Evolutionary conservation across 805 yeast species (phyloP), one percentile per base, ranked within the genome.

Genomic region (Ogataea zsoltii): DNA sequence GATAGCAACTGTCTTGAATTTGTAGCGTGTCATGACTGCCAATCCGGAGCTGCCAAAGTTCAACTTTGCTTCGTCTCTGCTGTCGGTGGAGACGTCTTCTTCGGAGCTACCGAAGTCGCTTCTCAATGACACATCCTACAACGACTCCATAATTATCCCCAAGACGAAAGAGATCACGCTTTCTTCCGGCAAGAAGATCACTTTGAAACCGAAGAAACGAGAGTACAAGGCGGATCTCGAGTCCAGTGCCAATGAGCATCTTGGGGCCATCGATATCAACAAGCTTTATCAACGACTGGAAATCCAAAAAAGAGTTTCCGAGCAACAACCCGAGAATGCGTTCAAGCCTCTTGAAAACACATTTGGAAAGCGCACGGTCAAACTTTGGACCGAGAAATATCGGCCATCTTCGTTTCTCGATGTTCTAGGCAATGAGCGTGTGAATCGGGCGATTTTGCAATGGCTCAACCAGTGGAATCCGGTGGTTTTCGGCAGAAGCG

Each of bases 381-480:
- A 47, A 16, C 53, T 75, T 25, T 66, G 76, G 81, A 79, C 82
- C 2, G 92, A 85, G 55, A 83, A 83, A 60, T 85, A 83, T 73
- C 68, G 88, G 49, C 89, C 92, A 0, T 64, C 62, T 32, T 67
- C 62, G n/a, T 85, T 83, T 65, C 55, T 83, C 26, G 89, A 85
- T 50, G 67, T 85, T 30, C 73, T 83, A 0, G 92, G 92, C 0
- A 83, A 85, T 49, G 92, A 85, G 53, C 66, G 73, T 33, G 71
- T 80, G 0, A 85, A 85, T 54, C 68, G 91, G 42, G 61, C 65
- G 14, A 72, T 84, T 23, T 58, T 85, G 29, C 67, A 72, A 29
- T 86, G 92, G 92, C 51, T 85, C 10, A 72, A 77, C 46, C 78
- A 77, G 42, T 85, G 94, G 94, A 74, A 82, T 4, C 71, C 75